These are phyloP conservation scores for Microdochium nivale DNA, from an alignment of 2,329 filamentous ascomycete genomes.

Conservation along the genomic window DNA sequence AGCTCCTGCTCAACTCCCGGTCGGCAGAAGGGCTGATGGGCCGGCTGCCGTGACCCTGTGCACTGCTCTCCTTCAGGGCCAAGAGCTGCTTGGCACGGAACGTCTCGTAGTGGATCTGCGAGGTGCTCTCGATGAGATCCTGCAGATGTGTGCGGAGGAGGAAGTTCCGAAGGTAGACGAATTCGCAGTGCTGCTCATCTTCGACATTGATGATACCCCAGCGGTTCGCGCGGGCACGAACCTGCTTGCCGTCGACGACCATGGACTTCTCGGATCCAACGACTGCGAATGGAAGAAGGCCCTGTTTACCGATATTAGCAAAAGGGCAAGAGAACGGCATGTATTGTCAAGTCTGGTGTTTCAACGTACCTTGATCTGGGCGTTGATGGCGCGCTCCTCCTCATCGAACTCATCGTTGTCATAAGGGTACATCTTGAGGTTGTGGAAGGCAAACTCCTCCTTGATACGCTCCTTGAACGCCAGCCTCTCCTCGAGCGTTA, in stretches of 20 bases:
- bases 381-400: constrained; percentile 89
- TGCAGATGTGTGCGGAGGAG: constrained; percentile 96
- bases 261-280: constrained; percentile 98
- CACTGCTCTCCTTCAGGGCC: constrained; percentile 95
- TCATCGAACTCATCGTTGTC: constrained; percentile 98
- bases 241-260: constrained; percentile 94
- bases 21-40: constrained; percentile 95
- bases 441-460: constrained; percentile 99
- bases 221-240: constrained; percentile 94
- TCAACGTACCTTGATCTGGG: constrained; percentile 79
- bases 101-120: constrained; percentile 99
- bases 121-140: constrained; percentile 97
- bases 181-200: constrained; percentile 99
- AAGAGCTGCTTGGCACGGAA: constrained; percentile 99
- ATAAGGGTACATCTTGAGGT: constrained; percentile 99
- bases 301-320: constrained; percentile 43
- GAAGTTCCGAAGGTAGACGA: constrained; percentile 97
- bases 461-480: constrained; percentile 99
- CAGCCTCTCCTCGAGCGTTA: constrained; percentile 90
- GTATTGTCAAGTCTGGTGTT: too few species aligned
- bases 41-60: constrained; percentile 71
- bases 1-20: constrained; percentile 91
- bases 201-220: constrained; percentile 99
- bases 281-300: constrained; percentile 92
- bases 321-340: background rate